Base-by-base conservation (phyloP, 1,284 basidiomycete species). In the Amylostereum chailletii region DNA sequence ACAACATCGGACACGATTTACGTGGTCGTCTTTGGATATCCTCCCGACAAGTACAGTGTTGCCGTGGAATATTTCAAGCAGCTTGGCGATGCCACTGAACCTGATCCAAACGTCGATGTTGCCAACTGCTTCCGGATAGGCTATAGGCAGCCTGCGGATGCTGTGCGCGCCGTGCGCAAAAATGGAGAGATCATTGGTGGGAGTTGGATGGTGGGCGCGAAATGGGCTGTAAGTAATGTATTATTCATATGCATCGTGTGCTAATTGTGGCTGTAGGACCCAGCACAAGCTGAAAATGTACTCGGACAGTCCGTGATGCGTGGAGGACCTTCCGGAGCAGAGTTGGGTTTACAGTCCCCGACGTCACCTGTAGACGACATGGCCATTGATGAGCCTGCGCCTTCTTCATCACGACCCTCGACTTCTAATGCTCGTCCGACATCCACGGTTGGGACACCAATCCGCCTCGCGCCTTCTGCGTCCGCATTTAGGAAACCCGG, bases 201-300 rank as follows among this genome's bases (percentile, higher is more conserved):
- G 2, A 75, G 71, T 44, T 87, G 81, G 74, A 91, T 91, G 86
- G 69, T 91, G 41, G 89, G 88, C 5, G 79, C 77, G 45, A 90
- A 90, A 66, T 86, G 82, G 81, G 82, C 82, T 32, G 55, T 56
- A 42, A 45, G 54, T 51, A 11, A 4, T 10, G 11, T 29, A n/a
- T 37, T 7, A 2, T 32, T 32, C 33, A 33, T 19, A 32, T 11
- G 34, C 32, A 26, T 11, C 10, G 42, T 46, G 19, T 42, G 46
- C 43, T 44, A 11, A 9, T 31, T 30, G 4, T 7, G 51, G 51
- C 46, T 49, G 26, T 53, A 86, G 83, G 82, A 86, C 58, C 67
- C 77, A 6, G 65, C 70, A 0, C 75, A 77, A 57, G 79, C 75
- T 5, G 79, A 82, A 53, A 69, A 67, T 4, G 48, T 81, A 4